A percentile compares a stretch with the other conserved stretches of the same genome.
phyloP scores from a whole-genome alignment of 331 rosid genomes.

The Quercus lobata region DNA sequence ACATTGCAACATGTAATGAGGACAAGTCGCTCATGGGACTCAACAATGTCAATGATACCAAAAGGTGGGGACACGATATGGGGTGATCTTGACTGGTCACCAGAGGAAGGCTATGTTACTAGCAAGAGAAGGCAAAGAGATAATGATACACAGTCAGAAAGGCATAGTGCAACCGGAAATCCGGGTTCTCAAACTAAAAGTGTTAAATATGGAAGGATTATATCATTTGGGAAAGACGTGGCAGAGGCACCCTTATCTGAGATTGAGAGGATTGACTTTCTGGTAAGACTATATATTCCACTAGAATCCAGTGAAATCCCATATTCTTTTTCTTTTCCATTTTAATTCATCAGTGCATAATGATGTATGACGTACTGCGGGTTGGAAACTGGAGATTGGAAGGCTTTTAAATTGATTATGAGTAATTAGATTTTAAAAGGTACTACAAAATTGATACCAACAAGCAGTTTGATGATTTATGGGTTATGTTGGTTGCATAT shows the following conservation, averaged over 20 bases:
- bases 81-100: slow-evolving; percentile 98
- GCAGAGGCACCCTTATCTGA: slow-evolving; percentile 64
- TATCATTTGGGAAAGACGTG: slow-evolving; percentile 80
- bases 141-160: slow-evolving; percentile 26
- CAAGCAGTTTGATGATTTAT: not conserved
- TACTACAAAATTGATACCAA: not conserved
- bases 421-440: not conserved
- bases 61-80: slow-evolving; percentile 91
- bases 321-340: not conserved
- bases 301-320: slow-evolving; percentile 9
- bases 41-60: slow-evolving; percentile 98
- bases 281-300: slow-evolving; percentile 37
- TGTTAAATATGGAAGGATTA: slow-evolving; percentile 71
- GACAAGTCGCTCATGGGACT: slow-evolving; percentile 96
- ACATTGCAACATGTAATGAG: slow-evolving; percentile 88
- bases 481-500: not conserved
- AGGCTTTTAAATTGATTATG: not conserved
- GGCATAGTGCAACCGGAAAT: slow-evolving; percentile 25
- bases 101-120: slow-evolving; percentile 61
- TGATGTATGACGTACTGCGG: not conserved
- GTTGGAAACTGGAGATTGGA: not conserved
- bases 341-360: too few relatives aligned
- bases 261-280: slow-evolving; percentile 63
- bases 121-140: slow-evolving; percentile 40
- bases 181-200: slow-evolving; percentile 15